Base-by-base conservation (phyloP, 1,139 yeast species). In the Kodamaea derodonti region DNA sequence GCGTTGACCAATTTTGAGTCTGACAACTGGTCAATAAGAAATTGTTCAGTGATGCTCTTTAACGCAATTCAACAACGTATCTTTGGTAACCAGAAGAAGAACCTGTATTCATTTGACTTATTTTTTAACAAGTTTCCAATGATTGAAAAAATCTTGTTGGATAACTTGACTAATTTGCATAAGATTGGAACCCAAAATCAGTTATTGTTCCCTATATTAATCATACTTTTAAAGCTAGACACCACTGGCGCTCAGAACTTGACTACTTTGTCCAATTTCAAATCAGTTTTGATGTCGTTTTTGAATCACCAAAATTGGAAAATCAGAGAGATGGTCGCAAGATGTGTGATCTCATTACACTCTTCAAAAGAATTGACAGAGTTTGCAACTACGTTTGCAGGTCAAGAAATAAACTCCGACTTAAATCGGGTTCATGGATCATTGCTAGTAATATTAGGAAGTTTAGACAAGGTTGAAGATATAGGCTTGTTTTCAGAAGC, bases 1-100 rank as follows among this genome's bases (percentile, higher is more conserved):
- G 69, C 95, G 0, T 65, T 92, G 27, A 47, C 60, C 1, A 72
- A 80, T 25, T 86, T 90, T 56, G 69, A 75, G 1, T 77, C 85
- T 3, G 62, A 69, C 1, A 67, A 78, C 22, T 90, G 97, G 97
- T 80, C 95, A 0, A 72, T 92, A 22, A 69, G 96, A 48, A 92
- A 92, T 55, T 86, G 97, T 56, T 87, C 95, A 0, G 84, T 90
- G 20, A 92, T 92, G 97, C 67, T 92, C 27, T 92, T 88, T 54
- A 82, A 95, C 1, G 79, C 95, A 0, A 57, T 90, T 29, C 92
- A 85, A 50, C 80, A 80, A 40, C 72, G 94, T 41, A 52, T 92
- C 4, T 88, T 90, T 58, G 95, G 95, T 3, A 75, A 78, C 11
- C 34, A 31, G 17, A 69, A 69, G 25, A 63, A 62, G 32, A 29